Evolutionary conservation across 192 early-diverging fungal species (phyloP).

Genomic region (Coemansia sp.): DNA sequence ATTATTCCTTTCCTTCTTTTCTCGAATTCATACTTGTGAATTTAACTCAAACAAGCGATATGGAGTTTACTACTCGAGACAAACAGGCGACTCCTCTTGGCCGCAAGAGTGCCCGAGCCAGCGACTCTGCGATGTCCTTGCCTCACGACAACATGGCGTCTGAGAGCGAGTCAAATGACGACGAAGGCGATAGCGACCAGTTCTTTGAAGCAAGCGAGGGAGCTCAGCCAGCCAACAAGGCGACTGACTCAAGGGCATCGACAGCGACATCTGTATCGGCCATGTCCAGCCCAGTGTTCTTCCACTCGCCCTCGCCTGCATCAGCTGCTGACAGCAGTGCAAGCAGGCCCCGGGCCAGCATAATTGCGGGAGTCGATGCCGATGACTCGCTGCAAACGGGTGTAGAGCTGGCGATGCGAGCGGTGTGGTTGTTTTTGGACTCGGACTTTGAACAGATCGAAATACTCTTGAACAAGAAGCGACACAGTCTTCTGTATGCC

Average conservation of each 20-base stretch:
- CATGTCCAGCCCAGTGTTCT: neutral
- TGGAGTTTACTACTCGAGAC: neutral
- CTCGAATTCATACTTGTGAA: neutral
- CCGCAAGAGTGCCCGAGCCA: neutral
- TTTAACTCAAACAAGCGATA: neutral
- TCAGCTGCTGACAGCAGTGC: neutral
- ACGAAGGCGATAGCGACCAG: slow-evolving; percentile 6
- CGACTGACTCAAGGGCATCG: neutral
- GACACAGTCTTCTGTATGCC: slow-evolving; percentile 68
- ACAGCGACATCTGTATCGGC: neutral
- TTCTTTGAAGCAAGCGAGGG: slow-evolving; percentile 19
- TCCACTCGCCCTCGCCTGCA: neutral
- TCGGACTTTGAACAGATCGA: slow-evolving; percentile 74
- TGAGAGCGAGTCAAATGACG: slow-evolving; percentile 7
- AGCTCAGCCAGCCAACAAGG: neutral
- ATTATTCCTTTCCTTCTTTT: neutral
- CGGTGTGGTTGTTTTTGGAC: slow-evolving; percentile 78
- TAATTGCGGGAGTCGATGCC: slow-evolving; percentile 28
- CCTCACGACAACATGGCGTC: neutral
- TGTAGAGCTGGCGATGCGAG: slow-evolving; percentile 57
- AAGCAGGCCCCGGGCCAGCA: slow-evolving; percentile 10
- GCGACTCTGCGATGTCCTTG: slow-evolving; percentile 4
- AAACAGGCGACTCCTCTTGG: neutral
- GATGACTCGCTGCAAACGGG: slow-evolving; percentile 59
- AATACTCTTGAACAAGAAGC: slow-evolving; percentile 54